Conservation (phyloP, 441 rosid genomes). For the Biscutella laevigata region DNA sequence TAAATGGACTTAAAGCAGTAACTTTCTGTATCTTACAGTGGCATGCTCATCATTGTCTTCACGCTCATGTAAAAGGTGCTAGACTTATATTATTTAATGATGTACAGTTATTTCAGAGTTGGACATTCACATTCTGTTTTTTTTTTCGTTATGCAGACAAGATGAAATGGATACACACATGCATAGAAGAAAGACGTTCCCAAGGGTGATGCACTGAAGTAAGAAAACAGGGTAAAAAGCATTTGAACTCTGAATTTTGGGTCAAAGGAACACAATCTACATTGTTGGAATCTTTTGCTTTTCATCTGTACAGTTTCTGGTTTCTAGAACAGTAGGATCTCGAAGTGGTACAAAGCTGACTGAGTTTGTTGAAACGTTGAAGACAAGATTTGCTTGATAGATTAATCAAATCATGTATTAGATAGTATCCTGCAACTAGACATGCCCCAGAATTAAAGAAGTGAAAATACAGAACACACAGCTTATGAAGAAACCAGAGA, state of each 20-base stretch:
- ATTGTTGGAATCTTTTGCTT: background rate
- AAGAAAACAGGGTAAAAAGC: no score
- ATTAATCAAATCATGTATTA: background rate
- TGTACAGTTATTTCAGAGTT: background rate
- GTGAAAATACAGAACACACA: background rate
- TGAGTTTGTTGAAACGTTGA: background rate
- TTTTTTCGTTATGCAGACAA: constrained; percentile 10
- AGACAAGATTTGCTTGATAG: no score
- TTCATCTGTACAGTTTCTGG: background rate
- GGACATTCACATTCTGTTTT: constrained; percentile 8
- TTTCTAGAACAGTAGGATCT: constrained; percentile 1
- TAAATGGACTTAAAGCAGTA: constrained; percentile 4
- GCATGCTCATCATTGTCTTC: background rate
- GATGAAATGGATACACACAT: background rate
- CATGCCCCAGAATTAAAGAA: background rate
- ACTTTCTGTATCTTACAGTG: background rate
- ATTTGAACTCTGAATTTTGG: constrained; percentile 7
- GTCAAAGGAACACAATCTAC: constrained; percentile 12
- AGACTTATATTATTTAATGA: constrained; percentile 2
- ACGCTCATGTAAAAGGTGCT: background rate
- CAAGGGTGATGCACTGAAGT: no score
- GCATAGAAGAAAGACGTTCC: background rate
- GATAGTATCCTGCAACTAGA: constrained; percentile 7
- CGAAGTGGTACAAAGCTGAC: constrained; percentile 8
- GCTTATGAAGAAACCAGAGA: constrained; percentile 3